A percentile compares a stretch with the other conserved stretches of the same genome.
Conservation (phyloP, 805 yeast species). For the Nakazawaea molendinolei region DNA sequence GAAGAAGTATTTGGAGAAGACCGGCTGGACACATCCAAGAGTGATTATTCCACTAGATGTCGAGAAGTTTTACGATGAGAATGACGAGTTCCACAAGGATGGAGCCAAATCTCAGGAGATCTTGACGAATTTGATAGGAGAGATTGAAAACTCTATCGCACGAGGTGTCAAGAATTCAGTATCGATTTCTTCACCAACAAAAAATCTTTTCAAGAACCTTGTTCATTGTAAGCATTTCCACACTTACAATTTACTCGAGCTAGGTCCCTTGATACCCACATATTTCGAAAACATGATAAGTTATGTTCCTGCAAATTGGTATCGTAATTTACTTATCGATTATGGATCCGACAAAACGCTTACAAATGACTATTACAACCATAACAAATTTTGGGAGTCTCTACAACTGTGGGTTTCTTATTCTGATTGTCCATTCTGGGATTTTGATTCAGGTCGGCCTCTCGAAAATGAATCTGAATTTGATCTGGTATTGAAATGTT, state of each 20-base stretch:
- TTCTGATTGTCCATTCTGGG: conserved; percentile 8
- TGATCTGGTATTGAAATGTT: conserved; percentile 7
- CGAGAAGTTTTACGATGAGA: conserved; percentile 2
- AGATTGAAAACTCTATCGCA: conserved; percentile 1
- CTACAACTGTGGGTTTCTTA: conserved; percentile 3
- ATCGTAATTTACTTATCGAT: conserved; percentile 5
- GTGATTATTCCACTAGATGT: conserved; percentile 7
- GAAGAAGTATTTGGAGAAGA: conserved; percentile 6
- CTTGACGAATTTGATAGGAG: not conserved
- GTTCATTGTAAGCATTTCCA: conserved; percentile 12
- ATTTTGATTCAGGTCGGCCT: conserved; percentile 2
- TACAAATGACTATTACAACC: not conserved
- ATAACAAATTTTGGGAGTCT: conserved; percentile 4
- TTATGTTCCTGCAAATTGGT: conserved; percentile 11
- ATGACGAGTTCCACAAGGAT: not conserved
- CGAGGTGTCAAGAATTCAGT: not conserved
- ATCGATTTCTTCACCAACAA: conserved; percentile 5
- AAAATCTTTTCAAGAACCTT: conserved; percentile 1
- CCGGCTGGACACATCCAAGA: conserved; percentile 8
- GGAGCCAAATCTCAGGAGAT: conserved; percentile 1
- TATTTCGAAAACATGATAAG: conserved; percentile 28
- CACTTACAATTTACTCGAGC: conserved; percentile 24
- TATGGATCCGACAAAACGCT: conserved; percentile 7
- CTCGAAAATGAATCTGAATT: not conserved
- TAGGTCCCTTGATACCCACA: conserved; percentile 38